Conservation (phyloP, 164 flowering plant species). For the Magnolia officinalis region DNA sequence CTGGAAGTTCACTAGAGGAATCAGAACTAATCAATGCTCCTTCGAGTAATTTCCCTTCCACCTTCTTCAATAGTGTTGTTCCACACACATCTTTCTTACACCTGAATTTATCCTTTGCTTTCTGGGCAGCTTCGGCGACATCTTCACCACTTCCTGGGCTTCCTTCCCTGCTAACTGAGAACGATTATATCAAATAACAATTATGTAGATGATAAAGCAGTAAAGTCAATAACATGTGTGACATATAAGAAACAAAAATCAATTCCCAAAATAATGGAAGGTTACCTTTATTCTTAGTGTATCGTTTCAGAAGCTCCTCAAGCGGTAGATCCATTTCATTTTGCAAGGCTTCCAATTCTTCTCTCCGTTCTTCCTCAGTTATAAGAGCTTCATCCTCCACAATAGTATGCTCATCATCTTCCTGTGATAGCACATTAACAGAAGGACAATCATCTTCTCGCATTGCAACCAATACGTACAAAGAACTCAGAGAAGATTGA, state of each 20-base stretch:
- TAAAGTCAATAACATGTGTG: not conserved
- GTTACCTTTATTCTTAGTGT: slow-evolving; percentile 44
- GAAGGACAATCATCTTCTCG: slow-evolving; percentile 1
- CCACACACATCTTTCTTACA: slow-evolving; percentile 18
- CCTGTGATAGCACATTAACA: slow-evolving; percentile 50
- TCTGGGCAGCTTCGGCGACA: slow-evolving; percentile 11
- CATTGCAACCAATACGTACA: not conserved
- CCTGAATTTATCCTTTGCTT: slow-evolving; percentile 18
- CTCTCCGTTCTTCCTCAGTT: slow-evolving; percentile 78
- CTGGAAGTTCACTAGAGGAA: slow-evolving; percentile 3
- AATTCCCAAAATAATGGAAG: not conserved
- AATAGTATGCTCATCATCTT: slow-evolving; percentile 90
- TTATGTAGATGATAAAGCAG: slow-evolving; percentile 7
- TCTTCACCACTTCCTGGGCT: slow-evolving; percentile 35
- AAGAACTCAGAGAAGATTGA: not conserved
- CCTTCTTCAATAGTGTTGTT: not conserved
- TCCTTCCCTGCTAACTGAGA: slow-evolving; percentile 49
- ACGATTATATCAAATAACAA: slow-evolving; percentile 11
- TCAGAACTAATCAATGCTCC: slow-evolving; percentile 8
- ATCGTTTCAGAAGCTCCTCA: slow-evolving; percentile 81
- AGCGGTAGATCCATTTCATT: slow-evolving; percentile 80
- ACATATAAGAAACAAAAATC: slow-evolving; percentile 5
- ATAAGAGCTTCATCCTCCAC: slow-evolving; percentile 92
- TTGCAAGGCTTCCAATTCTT: slow-evolving; percentile 78
- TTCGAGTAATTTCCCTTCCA: not conserved